phyloP scores from a whole-genome alignment of 1,139 yeast genomes.

The Debaryomyces subglobosus region DNA sequence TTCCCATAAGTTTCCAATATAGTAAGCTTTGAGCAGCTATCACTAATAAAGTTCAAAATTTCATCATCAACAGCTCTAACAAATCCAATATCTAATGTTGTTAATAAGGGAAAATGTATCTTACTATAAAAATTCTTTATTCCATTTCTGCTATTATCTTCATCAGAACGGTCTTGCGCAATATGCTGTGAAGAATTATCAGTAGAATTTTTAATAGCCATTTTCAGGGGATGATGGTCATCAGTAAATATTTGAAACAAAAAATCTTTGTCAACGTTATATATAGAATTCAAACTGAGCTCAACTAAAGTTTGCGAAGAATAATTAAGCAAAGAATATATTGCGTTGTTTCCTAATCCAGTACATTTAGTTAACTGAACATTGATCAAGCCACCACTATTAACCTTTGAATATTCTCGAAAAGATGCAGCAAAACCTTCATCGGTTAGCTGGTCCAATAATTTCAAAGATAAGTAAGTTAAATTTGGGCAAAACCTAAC shows the following conservation, averaged over 20 bases:
- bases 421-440: conserved; percentile 66
- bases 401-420: conserved; percentile 43
- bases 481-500: conserved; percentile 58
- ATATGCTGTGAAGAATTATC: conserved; percentile 10
- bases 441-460: conserved; percentile 65
- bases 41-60: conserved; percentile 53
- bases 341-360: conserved; percentile 61
- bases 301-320: conserved; percentile 69
- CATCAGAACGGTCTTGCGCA: conserved; percentile 10
- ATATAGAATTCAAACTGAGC: conserved; percentile 70
- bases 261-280: conserved; percentile 54
- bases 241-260: conserved; percentile 46
- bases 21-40: conserved; percentile 60
- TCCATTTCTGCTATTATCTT: conserved; percentile 9
- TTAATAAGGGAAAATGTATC: conserved; percentile 52
- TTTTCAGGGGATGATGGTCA: conserved; percentile 36
- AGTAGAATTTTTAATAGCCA: conserved; percentile 28
- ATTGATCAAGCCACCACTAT: conserved; percentile 60
- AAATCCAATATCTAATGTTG: conserved; percentile 74
- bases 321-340: conserved; percentile 63
- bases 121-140: conserved; percentile 21
- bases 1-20: conserved; percentile 80
- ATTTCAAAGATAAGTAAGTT: conserved; percentile 53
- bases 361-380: conserved; percentile 71
- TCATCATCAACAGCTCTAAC: conserved; percentile 73